Evolutionary conservation across 495 filamentous ascomycete genomes (phyloP).

Genomic region (Hyphodiscus hymeniophilus): DNA sequence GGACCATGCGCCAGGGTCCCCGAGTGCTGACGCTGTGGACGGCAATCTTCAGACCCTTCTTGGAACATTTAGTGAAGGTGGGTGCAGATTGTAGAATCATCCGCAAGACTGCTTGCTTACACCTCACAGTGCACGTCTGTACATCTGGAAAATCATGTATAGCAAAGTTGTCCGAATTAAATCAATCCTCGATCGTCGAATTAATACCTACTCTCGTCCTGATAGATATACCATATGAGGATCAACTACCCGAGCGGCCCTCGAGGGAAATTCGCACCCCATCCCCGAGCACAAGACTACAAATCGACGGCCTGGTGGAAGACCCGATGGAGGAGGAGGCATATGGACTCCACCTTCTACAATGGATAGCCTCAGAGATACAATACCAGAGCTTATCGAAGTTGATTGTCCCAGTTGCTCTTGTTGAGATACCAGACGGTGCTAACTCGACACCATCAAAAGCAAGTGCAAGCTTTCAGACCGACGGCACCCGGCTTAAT

Average conservation of each 20-base stretch:
- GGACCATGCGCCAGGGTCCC: constrained; percentile 12
- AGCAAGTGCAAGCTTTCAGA: constrained; percentile 3
- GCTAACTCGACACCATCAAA: neutral
- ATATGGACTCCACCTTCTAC: constrained; percentile 61
- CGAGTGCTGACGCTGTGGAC: constrained; percentile 23
- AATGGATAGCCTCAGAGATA: constrained; percentile 61
- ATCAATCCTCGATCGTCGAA: constrained; percentile 51
- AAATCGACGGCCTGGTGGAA: constrained; percentile 25
- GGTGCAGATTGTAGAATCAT: constrained; percentile 9
- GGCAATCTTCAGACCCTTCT: constrained; percentile 40
- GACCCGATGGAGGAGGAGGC: constrained; percentile 34
- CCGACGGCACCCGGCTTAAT: constrained; percentile 14
- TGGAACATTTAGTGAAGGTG: constrained; percentile 42
- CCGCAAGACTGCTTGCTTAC: constrained; percentile 8
- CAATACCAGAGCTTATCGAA: constrained; percentile 63
- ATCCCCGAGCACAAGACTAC: constrained; percentile 35
- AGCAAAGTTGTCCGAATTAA: constrained; percentile 57
- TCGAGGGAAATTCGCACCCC: constrained; percentile 25
- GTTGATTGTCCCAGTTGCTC: constrained; percentile 63
- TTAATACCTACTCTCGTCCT: constrained; percentile 69
- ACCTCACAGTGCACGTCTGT: constrained; percentile 59
- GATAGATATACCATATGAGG: constrained; percentile 57
- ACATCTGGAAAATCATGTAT: constrained; percentile 62
- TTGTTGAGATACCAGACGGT: constrained; percentile 35
- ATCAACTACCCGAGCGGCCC: constrained; percentile 30